Conservation (phyloP, 257 asterid species). For the Parsonsia alboflavescens region DNA sequence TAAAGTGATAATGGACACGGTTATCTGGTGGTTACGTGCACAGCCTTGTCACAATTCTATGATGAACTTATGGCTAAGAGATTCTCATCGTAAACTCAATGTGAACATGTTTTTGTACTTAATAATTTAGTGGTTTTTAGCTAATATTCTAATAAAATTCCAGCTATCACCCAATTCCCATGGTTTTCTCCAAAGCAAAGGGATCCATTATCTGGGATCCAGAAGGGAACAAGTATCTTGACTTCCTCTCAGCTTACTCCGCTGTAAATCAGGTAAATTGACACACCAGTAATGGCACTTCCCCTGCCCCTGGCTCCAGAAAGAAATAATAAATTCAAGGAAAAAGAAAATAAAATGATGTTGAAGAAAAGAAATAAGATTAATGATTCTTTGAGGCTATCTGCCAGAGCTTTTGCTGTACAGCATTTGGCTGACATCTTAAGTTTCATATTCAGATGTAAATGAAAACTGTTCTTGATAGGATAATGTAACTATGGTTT, state of each 20-base stretch:
- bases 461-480: not conserved
- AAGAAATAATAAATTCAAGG: not conserved
- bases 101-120: not conserved
- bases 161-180: constrained; percentile 95
- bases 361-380: not conserved
- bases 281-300: not conserved
- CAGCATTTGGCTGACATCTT: not conserved
- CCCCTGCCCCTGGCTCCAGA: not conserved
- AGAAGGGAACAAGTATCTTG: constrained; percentile 87
- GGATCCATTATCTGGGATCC: constrained; percentile 90
- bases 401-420: not conserved
- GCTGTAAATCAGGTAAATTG: constrained; percentile 85
- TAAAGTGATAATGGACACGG: not conserved
- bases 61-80: not conserved
- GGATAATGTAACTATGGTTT: not conserved
- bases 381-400: not conserved
- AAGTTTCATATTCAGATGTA: not conserved
- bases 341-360: not conserved
- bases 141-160: constrained; percentile 26
- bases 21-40: no score
- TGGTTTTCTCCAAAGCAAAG: constrained; percentile 86
- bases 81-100: not conserved
- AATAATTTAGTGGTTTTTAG: not conserved
- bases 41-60: not conserved
- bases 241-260: constrained; percentile 94